Percentiles rank a stretch among this genome's conserved stretches.
Evolutionary conservation across 2,329 filamentous ascomycete species (phyloP).

Genomic region (Biscogniauxia marginata): DNA sequence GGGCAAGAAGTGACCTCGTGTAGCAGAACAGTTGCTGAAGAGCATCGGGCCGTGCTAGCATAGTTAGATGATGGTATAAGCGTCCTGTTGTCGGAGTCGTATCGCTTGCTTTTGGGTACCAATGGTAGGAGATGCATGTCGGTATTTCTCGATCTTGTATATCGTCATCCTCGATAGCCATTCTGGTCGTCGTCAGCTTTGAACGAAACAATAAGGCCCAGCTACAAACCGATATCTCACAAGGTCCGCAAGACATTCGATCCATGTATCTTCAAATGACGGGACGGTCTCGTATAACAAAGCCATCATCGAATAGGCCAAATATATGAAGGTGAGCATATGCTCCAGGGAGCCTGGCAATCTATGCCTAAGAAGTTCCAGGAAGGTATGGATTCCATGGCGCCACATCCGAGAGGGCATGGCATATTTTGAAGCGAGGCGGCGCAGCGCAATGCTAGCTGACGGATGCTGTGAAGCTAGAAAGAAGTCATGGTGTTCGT

Average conservation of each 20-base stretch:
- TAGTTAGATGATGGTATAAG: slow-evolving; percentile 64
- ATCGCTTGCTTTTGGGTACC: slow-evolving; percentile 63
- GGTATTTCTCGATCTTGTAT: slow-evolving; percentile 57
- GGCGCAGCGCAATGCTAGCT: slow-evolving; percentile 62
- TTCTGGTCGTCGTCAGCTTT: background rate
- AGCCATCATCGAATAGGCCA: slow-evolving; percentile 86
- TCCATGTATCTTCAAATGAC: slow-evolving; percentile 82
- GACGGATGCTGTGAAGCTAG: slow-evolving; percentile 78
- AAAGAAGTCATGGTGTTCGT: slow-evolving; percentile 82
- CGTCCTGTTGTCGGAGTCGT: slow-evolving; percentile 56
- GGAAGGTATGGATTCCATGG: slow-evolving; percentile 79
- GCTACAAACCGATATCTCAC: slow-evolving; percentile 36
- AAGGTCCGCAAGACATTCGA: slow-evolving; percentile 85
- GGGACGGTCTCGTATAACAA: slow-evolving; percentile 81
- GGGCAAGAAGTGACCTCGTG: background rate
- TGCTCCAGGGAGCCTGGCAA: slow-evolving; percentile 49
- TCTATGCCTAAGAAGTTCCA: slow-evolving; percentile 70
- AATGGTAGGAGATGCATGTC: slow-evolving; percentile 59
- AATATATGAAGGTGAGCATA: slow-evolving; percentile 79
- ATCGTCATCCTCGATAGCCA: slow-evolving; percentile 60
- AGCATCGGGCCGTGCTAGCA: slow-evolving; percentile 48
- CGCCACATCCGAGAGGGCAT: slow-evolving; percentile 94
- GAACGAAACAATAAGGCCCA: too few relatives aligned
- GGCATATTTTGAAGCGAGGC: slow-evolving; percentile 72
- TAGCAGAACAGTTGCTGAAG: slow-evolving; percentile 52